Percentiles rank a stretch among this genome's conserved stretches.
These are phyloP conservation scores for Ogataea pini DNA, from an alignment of 805 yeast species.

Conservation along the genomic window DNA sequence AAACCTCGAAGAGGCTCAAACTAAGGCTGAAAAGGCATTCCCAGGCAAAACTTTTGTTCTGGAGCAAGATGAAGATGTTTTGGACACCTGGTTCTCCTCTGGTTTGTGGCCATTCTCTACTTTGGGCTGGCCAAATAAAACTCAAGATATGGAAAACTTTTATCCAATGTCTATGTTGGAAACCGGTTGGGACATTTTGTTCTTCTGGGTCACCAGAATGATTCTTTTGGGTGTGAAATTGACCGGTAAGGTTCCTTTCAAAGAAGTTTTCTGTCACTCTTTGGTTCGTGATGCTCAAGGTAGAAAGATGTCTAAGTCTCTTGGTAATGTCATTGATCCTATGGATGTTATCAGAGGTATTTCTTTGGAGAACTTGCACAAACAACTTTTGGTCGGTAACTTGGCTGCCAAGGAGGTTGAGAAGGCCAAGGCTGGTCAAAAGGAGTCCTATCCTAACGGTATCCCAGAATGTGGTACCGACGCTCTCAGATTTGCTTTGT, in stretches of 20 bases:
- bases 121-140: constrained; percentile 88
- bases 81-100: constrained; percentile 98
- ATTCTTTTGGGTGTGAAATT: constrained; percentile 85
- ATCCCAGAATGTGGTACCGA: constrained; percentile 99
- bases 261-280: constrained; percentile 97
- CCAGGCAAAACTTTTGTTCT: constrained; percentile 69
- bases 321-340: constrained; percentile 97
- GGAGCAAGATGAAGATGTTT: constrained; percentile 96
- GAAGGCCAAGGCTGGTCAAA: constrained; percentile 87
- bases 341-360: constrained; percentile 91
- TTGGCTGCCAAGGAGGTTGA: constrained; percentile 85
- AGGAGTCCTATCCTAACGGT: constrained; percentile 89
- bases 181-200: constrained; percentile 98
- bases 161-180: constrained; percentile 93
- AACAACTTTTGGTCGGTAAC: constrained; percentile 76
- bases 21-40: constrained; percentile 74
- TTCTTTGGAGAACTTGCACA: constrained; percentile 73
- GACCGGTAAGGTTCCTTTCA: constrained; percentile 90
- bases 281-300: constrained; percentile 99
- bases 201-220: constrained; percentile 99
- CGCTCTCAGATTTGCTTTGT: constrained; percentile 95
- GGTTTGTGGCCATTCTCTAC: constrained; percentile 98
- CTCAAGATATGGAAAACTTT: constrained; percentile 72
- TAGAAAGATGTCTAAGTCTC: constrained; percentile 96
- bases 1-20: constrained; percentile 75